Evolutionary conservation across 352 stramenopile genomes (phyloP).

Genomic region (Phytophthora cactorum): DNA sequence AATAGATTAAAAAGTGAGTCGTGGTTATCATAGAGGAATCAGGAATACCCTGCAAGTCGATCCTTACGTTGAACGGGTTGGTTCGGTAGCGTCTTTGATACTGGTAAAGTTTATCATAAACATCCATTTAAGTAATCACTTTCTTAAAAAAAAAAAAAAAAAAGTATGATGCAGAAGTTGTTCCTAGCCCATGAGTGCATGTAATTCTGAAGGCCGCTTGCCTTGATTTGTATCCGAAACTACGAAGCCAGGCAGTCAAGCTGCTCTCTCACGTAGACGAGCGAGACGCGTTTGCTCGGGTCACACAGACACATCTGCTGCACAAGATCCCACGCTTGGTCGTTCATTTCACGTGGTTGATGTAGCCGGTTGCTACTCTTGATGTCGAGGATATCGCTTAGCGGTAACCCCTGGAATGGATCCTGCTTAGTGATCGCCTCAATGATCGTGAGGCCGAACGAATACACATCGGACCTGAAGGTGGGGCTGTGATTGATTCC

Average conservation of each 20-base stretch:
- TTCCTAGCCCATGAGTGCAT: no score
- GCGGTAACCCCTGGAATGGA: conserved; percentile 7
- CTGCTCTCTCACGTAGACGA: background rate
- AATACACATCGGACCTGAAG: conserved; percentile 44
- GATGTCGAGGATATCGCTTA: background rate
- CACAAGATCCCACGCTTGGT: conserved; percentile 20
- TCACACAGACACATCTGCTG: conserved; percentile 1
- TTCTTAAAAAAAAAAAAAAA: no score
- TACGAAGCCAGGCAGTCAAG: background rate
- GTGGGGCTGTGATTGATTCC: conserved; percentile 3
- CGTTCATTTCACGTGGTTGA: conserved; percentile 7
- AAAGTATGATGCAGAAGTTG: no score
- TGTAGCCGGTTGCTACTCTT: conserved; percentile 3
- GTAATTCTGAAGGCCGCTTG: no score
- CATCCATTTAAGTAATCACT: no score
- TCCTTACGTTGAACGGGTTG: conserved; percentile 23
- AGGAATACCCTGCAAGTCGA: background rate
- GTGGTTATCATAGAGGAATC: no score
- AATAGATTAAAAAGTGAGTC: no score
- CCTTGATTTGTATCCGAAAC: no score
- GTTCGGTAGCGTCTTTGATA: background rate
- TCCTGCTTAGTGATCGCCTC: conserved; percentile 27
- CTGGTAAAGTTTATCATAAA: no score
- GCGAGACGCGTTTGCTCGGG: background rate
- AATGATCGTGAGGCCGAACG: conserved; percentile 40